Conservation (phyloP, 495 filamentous ascomycete species). For the Neurospora sp. region DNA sequence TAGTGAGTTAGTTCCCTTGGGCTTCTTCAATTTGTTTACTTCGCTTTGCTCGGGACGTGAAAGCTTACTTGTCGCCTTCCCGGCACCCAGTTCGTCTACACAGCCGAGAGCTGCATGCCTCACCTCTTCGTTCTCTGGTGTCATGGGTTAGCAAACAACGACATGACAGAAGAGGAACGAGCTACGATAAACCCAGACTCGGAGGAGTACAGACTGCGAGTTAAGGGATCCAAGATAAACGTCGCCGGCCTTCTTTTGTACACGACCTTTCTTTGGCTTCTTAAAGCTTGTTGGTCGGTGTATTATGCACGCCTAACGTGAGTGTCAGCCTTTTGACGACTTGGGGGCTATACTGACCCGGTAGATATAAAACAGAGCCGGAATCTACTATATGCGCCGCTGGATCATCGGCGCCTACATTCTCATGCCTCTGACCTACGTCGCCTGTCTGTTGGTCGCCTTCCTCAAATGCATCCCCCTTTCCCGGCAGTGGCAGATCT, state of each 20-base stretch:
- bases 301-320: constrained; percentile 49
- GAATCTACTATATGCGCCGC: constrained; percentile 34
- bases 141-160: constrained; percentile 39
- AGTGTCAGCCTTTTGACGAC: not conserved
- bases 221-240: constrained; percentile 47
- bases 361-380: constrained; percentile 14
- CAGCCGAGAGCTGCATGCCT: constrained; percentile 24
- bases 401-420: constrained; percentile 38
- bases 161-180: constrained; percentile 42
- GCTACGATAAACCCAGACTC: constrained; percentile 26
- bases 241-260: constrained; percentile 49
- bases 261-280: constrained; percentile 42
- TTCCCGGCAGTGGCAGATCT: constrained; percentile 48
- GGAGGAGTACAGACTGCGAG: constrained; percentile 36
- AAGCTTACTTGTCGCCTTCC: not conserved
- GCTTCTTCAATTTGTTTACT: not conserved
- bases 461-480: constrained; percentile 36
- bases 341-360: not conserved
- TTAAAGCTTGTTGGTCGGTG: constrained; percentile 49
- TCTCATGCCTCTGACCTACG: constrained; percentile 37
- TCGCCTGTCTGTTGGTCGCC: constrained; percentile 35
- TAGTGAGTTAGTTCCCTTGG: constrained; percentile 27
- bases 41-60: not conserved
- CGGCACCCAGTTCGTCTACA: constrained; percentile 27
- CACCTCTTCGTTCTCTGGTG: constrained; percentile 19